Evolutionary conservation across 192 early-diverging fungal species (phyloP), one percentile per base, ranked within the genome.

Genomic region (Umbelopsis sp.): DNA sequence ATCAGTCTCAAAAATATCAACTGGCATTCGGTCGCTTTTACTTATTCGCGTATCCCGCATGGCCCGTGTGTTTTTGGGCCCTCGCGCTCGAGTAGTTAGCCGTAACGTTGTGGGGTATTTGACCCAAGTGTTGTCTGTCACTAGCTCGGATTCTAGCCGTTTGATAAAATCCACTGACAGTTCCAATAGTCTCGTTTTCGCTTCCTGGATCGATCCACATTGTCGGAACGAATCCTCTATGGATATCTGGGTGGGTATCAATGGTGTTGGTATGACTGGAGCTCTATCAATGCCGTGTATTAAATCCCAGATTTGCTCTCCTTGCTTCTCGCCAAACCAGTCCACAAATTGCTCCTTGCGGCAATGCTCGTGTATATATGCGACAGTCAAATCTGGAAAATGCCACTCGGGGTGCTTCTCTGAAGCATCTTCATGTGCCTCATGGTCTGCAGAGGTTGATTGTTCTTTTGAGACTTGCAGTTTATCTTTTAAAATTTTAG

Each of bases 181-280:
- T 13, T 47, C 49, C 1, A 37, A n/a, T 41, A 81, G 64, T 7
- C 67, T 64, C 4, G 15, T 35, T n/a, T 6, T 11, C 15, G 70
- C 66, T 6, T 80, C 80, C n/a, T n/a, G 13, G 7, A 71, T 12
- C 18, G 50, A 72, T 20, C 12, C 51, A 50, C 77, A 80, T 41
- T 71, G 45, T n/a, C 46, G 74, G 48, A 81, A 81, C 44, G 80
- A 80, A 67, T 81, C 80, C 46, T 81, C 80, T 8, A 81, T 66
- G 37, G 71, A 71, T 37, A 81, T 81, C 48, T 79, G 73, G 0
- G 46, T 45, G 0, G 80, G 74, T 20, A 67, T 71, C 16, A 55
- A n/a, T 2, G 68, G 58, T 1, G 80, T 64, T 13, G 70, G 47
- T 4, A 71, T 21, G 1, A 81, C 80, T 27, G 51, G 51, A 12